A percentile compares a stretch with the other conserved stretches of the same genome.
Conservation (phyloP, 768 basidiomycete genomes). For the Lentinula detonsa region DNA sequence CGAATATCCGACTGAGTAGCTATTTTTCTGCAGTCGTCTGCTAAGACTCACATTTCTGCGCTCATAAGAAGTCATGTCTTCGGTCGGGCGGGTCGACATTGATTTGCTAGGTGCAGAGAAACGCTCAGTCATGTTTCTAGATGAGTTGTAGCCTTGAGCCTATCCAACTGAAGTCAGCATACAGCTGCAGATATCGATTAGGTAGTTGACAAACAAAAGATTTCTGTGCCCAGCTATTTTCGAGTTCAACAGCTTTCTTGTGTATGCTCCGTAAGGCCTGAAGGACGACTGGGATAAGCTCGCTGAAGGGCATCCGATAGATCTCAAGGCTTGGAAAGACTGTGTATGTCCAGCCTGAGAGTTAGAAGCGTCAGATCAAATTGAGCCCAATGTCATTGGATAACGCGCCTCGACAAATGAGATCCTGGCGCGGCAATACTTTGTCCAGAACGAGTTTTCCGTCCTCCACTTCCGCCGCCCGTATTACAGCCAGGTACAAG, state of each 20-base stretch:
- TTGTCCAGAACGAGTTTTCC: conserved; percentile 1
- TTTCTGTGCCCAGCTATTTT: not conserved
- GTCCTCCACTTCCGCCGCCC: not conserved
- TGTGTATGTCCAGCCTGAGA: conserved; percentile 4
- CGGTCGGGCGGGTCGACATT: not conserved
- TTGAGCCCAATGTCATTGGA: not conserved
- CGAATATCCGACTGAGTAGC: not conserved
- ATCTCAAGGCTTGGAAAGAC: conserved; percentile 1
- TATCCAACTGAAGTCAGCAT: not conserved
- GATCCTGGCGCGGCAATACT: not conserved
- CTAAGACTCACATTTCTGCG: not conserved
- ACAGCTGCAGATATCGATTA: not conserved
- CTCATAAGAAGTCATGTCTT: not conserved
- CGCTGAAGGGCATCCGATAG: conserved; percentile 1
- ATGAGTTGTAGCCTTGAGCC: not conserved
- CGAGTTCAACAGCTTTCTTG: not conserved
- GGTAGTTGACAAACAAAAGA: not conserved
- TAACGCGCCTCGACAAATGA: not conserved
- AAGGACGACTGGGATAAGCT: not conserved
- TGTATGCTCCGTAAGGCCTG: not conserved
- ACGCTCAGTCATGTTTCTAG: not conserved
- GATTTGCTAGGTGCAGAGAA: not conserved
- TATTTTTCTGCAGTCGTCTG: not conserved
- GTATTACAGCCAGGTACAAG: not conserved
- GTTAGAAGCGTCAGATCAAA: not conserved